These are phyloP conservation scores for Carex cristatella DNA, from an alignment of 176 grass and related monocot species.

Conservation along the genomic window DNA sequence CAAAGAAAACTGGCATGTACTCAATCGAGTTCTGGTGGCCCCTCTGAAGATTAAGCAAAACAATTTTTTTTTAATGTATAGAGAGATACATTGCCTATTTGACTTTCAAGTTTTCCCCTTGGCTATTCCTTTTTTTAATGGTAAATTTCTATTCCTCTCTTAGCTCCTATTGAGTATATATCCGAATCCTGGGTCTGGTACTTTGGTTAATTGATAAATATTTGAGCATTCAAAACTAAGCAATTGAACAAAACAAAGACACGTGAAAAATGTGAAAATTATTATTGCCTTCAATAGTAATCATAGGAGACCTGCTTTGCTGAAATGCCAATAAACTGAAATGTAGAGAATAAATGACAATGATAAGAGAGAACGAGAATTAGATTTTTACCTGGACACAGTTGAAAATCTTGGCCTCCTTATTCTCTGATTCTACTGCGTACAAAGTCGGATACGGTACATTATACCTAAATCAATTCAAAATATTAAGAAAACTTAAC, in stretches of 20 bases:
- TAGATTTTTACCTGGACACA: constrained; percentile 71
- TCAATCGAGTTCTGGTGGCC: constrained; percentile 98
- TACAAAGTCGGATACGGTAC: constrained; percentile 73
- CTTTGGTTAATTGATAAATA: background rate
- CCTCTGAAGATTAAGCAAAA: constrained; percentile 43
- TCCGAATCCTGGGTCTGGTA: background rate
- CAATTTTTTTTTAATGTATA: background rate
- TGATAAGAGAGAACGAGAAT: background rate
- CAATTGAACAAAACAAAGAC: background rate
- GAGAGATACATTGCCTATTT: background rate
- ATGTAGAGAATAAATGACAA: background rate
- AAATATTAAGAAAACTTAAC: background rate
- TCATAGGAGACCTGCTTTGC: background rate
- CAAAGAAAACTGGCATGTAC: constrained; percentile 86
- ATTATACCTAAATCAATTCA: constrained; percentile 54
- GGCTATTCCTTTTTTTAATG: background rate
- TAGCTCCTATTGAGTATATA: background rate
- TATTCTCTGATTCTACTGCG: constrained; percentile 68
- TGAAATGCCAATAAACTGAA: background rate
- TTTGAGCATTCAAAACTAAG: background rate
- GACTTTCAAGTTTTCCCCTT: background rate
- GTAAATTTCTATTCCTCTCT: background rate
- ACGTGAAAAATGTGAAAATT: too few species aligned
- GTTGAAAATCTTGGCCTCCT: constrained; percentile 96
- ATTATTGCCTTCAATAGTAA: background rate